Percentiles rank a stretch among this genome's conserved stretches.
These are phyloP conservation scores for Tuber aestivum DNA, from an alignment of 495 filamentous ascomycete genomes.

Conservation along the genomic window DNA sequence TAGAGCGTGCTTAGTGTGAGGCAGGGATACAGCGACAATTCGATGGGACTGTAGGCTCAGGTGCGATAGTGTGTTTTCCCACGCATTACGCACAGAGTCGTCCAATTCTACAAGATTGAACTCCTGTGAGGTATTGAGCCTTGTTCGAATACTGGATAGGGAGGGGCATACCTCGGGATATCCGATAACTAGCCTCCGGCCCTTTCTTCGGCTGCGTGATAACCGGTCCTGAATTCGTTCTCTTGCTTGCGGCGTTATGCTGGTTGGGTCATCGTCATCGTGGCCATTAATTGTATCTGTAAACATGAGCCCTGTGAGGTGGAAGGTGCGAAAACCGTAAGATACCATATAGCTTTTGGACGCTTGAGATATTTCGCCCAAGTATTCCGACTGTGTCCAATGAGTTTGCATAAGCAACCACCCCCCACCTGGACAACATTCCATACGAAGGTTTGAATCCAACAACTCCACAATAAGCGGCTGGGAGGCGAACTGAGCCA, in stretches of 20 bases:
- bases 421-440: slow-evolving; percentile 75
- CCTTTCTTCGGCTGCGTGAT: neutral
- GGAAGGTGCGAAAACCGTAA: slow-evolving; percentile 9
- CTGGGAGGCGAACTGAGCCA: slow-evolving; percentile 84
- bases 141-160: slow-evolving; percentile 7
- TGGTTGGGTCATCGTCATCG: slow-evolving; percentile 74
- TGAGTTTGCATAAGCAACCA: slow-evolving; percentile 92
- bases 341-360: slow-evolving; percentile 55
- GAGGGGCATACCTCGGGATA: slow-evolving; percentile 44
- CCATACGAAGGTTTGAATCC: slow-evolving; percentile 95
- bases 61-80: slow-evolving; percentile 55
- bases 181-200: neutral
- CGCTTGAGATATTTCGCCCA: slow-evolving; percentile 49
- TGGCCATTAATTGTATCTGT: slow-evolving; percentile 49
- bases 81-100: slow-evolving; percentile 59
- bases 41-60: slow-evolving; percentile 61
- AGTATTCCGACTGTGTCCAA: slow-evolving; percentile 89
- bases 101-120: slow-evolving; percentile 85
- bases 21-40: slow-evolving; percentile 71
- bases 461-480: slow-evolving; percentile 78
- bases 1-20: slow-evolving; percentile 74
- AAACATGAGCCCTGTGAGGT: slow-evolving; percentile 9
- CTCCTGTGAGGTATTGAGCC: slow-evolving; percentile 46
- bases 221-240: slow-evolving; percentile 29
- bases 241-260: slow-evolving; percentile 52